phyloP scores from a whole-genome alignment of 208 protist genomes.

The Herpetomonas tarakana region DNA sequence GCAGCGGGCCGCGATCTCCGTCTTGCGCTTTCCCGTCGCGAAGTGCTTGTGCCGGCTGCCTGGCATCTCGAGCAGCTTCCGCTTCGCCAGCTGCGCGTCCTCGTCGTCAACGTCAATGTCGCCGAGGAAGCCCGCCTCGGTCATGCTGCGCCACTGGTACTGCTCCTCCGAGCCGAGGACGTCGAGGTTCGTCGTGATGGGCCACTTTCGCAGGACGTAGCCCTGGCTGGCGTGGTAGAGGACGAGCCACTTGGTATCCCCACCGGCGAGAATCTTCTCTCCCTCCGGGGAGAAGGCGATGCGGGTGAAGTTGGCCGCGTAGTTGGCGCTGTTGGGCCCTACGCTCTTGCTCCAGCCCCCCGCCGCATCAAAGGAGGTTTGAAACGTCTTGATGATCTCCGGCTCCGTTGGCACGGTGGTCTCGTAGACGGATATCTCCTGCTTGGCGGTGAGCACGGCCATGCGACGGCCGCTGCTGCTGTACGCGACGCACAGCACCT shows the following conservation, averaged over 20 bases:
- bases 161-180: slow-evolving; percentile 88
- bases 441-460: slow-evolving; percentile 80
- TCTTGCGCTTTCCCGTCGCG: slow-evolving; percentile 89
- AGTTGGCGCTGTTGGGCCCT: slow-evolving; percentile 81
- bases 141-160: slow-evolving; percentile 83
- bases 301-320: slow-evolving; percentile 74
- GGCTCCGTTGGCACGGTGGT: slow-evolving; percentile 77
- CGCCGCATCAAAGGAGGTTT: slow-evolving; percentile 77
- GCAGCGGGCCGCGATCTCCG: slow-evolving; percentile 72
- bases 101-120: slow-evolving; percentile 86
- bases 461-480: slow-evolving; percentile 80
- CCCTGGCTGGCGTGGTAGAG: slow-evolving; percentile 88
- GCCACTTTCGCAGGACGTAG: slow-evolving; percentile 89
- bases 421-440: slow-evolving; percentile 88
- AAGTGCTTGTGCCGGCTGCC: slow-evolving; percentile 86
- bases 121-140: slow-evolving; percentile 76
- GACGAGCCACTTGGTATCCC: slow-evolving; percentile 88
- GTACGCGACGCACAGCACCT: slow-evolving; percentile 84
- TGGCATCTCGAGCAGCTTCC: slow-evolving; percentile 87
- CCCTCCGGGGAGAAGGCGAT: slow-evolving; percentile 89
- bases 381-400: slow-evolving; percentile 84
- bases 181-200: slow-evolving; percentile 86
- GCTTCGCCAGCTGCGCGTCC: slow-evolving; percentile 74
- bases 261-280: slow-evolving; percentile 84
- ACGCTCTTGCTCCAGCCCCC: slow-evolving; percentile 84